Percentiles rank a stretch among this genome's conserved stretches.
Conservation (phyloP, 1,139 yeast genomes). For the Taphrina populina region DNA sequence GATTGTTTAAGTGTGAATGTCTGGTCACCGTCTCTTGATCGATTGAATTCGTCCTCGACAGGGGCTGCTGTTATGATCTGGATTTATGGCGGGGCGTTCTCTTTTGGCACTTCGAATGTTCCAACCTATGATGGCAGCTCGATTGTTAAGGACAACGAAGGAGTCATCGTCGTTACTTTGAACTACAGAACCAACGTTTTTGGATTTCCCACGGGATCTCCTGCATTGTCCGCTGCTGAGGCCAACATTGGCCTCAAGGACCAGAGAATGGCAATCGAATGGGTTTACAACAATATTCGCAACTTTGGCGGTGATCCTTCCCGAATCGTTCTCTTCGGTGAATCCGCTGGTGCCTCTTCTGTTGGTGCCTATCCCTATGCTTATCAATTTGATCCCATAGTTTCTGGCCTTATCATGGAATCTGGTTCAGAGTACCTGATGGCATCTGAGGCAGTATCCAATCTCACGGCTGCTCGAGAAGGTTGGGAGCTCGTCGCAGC, state of each 20-base stretch:
- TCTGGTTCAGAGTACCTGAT: conserved; percentile 4
- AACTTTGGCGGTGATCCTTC: conserved; percentile 47
- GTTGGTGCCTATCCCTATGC: neutral
- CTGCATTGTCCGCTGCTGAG: conserved; percentile 39
- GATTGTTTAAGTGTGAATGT: conserved; percentile 34
- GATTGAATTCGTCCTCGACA: neutral
- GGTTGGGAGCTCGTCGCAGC: conserved; percentile 4
- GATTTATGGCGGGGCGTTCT: conserved; percentile 48
- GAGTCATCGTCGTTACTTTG: conserved; percentile 12
- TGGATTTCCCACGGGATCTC: conserved; percentile 1
- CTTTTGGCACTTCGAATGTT: neutral
- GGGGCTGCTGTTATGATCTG: conserved; percentile 40
- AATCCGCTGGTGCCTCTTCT: conserved; percentile 45
- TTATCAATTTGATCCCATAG: conserved; percentile 8
- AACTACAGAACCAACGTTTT: conserved; percentile 20
- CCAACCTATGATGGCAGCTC: conserved; percentile 4
- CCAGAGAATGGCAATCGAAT: conserved; percentile 44
- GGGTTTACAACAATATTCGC: conserved; percentile 46
- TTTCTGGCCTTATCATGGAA: neutral
- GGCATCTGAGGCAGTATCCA: neutral
- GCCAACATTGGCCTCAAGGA: conserved; percentile 45
- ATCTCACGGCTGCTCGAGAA: neutral
- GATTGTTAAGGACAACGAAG: neutral
- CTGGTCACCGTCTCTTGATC: neutral
- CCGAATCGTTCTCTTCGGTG: conserved; percentile 46